A percentile compares a stretch with the other conserved stretches of the same genome.
Conservation (phyloP, 768 basidiomycete genomes). For the Bullera alba region DNA sequence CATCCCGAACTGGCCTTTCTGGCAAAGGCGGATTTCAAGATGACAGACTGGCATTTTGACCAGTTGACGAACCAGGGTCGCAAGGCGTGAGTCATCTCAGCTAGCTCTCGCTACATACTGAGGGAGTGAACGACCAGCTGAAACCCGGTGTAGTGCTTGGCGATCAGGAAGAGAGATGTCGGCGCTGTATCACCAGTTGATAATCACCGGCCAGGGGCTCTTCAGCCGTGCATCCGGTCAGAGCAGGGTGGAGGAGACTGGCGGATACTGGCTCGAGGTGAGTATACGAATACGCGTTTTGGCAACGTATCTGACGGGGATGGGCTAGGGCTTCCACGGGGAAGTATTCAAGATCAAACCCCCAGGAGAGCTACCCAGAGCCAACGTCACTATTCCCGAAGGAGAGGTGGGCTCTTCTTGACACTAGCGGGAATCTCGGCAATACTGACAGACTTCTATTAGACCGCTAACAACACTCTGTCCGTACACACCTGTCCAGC, state of each 20-base stretch:
- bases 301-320: neutral
- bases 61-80: slow-evolving; percentile 33
- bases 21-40: slow-evolving; percentile 18
- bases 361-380: slow-evolving; percentile 6
- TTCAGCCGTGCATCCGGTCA: slow-evolving; percentile 31
- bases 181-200: slow-evolving; percentile 15
- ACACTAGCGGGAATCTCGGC: too few species aligned
- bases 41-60: slow-evolving; percentile 33
- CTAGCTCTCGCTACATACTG: neutral
- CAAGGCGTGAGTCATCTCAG: slow-evolving; percentile 24
- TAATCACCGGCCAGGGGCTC: slow-evolving; percentile 7
- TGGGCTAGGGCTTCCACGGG: slow-evolving; percentile 27
- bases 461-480: slow-evolving; percentile 37
- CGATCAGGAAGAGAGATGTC: slow-evolving; percentile 19
- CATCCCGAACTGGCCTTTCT: slow-evolving; percentile 33
- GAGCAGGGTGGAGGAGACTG: slow-evolving; percentile 28
- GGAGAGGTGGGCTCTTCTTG: slow-evolving; percentile 23
- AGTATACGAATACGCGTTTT: neutral
- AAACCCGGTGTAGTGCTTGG: slow-evolving; percentile 25
- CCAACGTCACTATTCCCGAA: slow-evolving; percentile 31
- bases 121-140: neutral
- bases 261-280: slow-evolving; percentile 35
- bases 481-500: slow-evolving; percentile 38
- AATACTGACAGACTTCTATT: neutral
- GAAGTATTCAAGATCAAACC: slow-evolving; percentile 20